Evolutionary conservation across 257 asterid species (phyloP).

Genomic region (Henckelia pumila): DNA sequence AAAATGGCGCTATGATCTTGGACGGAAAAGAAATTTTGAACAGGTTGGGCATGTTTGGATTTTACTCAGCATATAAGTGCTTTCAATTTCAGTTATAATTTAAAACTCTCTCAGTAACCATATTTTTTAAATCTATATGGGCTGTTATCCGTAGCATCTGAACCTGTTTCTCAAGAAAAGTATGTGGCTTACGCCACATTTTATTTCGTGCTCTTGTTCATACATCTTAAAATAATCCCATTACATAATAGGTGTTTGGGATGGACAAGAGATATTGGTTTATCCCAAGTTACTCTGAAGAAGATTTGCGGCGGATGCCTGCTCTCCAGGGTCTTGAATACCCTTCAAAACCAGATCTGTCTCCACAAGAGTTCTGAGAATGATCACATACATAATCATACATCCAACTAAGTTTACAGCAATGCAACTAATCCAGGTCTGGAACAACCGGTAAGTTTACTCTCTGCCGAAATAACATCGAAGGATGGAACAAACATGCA

Average conservation of each 20-base stretch:
- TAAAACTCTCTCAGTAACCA: neutral
- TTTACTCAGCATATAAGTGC: neutral
- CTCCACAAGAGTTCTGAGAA: conserved; percentile 42
- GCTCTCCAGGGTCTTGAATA: conserved; percentile 68
- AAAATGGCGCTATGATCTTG: conserved; percentile 60
- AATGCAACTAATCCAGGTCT: neutral
- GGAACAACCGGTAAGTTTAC: neutral
- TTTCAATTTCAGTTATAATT: neutral
- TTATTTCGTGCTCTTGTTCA: neutral
- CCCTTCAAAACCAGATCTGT: conserved; percentile 59
- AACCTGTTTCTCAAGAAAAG: neutral
- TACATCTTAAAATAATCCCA: neutral
- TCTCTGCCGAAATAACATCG: neutral
- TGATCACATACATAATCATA: neutral
- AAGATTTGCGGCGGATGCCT: conserved; percentile 60
- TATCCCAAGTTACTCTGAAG: conserved; percentile 57
- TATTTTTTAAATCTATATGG: neutral
- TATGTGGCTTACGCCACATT: neutral
- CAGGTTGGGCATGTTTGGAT: conserved; percentile 26
- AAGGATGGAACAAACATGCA: neutral
- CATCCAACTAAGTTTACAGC: neutral
- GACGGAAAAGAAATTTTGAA: conserved; percentile 54
- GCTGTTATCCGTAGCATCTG: neutral
- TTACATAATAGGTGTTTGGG: conserved; percentile 52
- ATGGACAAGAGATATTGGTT: conserved; percentile 57